Percentiles rank a stretch among this genome's conserved stretches.
Conservation (phyloP, 2,329 filamentous ascomycete genomes). For the Tothia fuscella region DNA sequence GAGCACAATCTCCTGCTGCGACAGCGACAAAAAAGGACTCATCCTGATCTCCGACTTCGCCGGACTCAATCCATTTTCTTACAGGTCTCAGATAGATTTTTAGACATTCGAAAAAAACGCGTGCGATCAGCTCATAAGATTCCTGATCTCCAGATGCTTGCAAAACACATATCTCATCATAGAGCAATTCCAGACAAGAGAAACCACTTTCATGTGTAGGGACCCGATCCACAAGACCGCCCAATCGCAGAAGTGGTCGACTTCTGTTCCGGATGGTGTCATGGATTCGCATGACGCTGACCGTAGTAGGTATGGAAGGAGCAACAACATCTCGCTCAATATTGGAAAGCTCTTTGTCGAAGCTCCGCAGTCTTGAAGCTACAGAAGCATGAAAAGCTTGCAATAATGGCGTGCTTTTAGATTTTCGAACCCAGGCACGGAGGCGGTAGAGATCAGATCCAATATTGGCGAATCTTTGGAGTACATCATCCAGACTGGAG, state of each 20-base stretch:
- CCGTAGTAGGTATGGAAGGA: conserved; percentile 35
- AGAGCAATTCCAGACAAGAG: conserved; percentile 55
- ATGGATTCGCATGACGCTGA: conserved; percentile 56
- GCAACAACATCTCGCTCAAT: conserved; percentile 49
- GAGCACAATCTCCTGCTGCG: conserved; percentile 42
- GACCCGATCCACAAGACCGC: conserved; percentile 48
- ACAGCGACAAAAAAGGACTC: conserved; percentile 66
- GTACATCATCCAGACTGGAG: conserved; percentile 24
- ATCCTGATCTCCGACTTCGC: conserved; percentile 53
- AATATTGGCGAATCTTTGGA: conserved; percentile 34
- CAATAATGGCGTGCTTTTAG: conserved; percentile 31
- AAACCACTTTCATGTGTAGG: conserved; percentile 18
- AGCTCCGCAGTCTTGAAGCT: conserved; percentile 40
- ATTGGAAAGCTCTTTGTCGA: conserved; percentile 47
- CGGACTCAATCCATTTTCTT: conserved; percentile 71
- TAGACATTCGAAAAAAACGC: conserved; percentile 70
- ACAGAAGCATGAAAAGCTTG: conserved; percentile 61
- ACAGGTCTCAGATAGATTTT: conserved; percentile 72
- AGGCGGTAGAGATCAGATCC: conserved; percentile 37
- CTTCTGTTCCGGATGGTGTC: conserved; percentile 44
- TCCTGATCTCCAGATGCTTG: conserved; percentile 56
- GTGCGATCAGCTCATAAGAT: conserved; percentile 51
- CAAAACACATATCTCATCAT: conserved; percentile 53
- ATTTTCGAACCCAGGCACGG: conserved; percentile 34
- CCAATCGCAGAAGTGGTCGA: conserved; percentile 46